phyloP scores from a whole-genome alignment of 2,329 filamentous ascomycete species.

The Venturia asperata region DNA sequence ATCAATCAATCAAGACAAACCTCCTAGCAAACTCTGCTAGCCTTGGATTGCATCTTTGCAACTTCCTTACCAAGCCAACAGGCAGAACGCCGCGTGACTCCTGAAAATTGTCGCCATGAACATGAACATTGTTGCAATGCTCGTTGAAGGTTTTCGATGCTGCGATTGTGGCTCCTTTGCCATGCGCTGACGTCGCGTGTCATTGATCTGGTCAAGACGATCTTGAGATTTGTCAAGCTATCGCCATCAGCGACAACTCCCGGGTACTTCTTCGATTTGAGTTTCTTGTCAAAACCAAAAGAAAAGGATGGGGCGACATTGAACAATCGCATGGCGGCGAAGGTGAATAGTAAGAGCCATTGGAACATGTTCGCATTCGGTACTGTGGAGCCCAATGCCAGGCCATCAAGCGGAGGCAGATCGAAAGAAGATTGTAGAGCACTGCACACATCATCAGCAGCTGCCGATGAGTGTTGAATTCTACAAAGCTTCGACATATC shows the following conservation, averaged over 20 bases:
- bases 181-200: background rate
- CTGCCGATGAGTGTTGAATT: slow-evolving; percentile 6
- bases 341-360: background rate
- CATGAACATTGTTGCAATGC: background rate
- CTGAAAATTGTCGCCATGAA: background rate
- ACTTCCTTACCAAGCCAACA: background rate
- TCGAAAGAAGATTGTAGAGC: background rate
- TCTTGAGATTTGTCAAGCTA: background rate
- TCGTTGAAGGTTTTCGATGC: background rate
- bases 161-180: background rate
- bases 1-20: background rate
- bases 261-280: background rate
- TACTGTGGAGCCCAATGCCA: background rate
- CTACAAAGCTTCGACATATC: slow-evolving; percentile 9
- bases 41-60: background rate
- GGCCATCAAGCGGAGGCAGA: background rate
- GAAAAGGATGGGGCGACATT: background rate
- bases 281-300: background rate
- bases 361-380: background rate
- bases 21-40: background rate
- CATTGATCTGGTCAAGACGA: background rate
- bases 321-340: background rate
- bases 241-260: background rate
- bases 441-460: background rate
- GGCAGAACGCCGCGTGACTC: background rate